Base-by-base conservation (phyloP, 75 land plant species). In the Gnetum montanum region DNA sequence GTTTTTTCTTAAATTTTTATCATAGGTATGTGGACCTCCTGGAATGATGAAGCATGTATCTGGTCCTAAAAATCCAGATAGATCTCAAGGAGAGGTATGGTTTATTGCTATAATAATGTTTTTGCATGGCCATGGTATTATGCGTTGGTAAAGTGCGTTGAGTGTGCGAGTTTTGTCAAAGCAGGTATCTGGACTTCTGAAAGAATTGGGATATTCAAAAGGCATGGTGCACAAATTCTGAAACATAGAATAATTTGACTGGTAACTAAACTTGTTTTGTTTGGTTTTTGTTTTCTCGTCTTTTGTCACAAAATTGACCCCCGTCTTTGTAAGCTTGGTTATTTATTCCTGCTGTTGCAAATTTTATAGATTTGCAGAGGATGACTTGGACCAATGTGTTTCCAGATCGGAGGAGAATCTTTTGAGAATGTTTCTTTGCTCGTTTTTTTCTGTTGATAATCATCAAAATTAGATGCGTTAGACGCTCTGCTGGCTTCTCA, bases 11-110 rank as follows among this genome's bases (percentile, higher is more conserved):
- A n/a, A n/a, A n/a, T n/a, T n/a, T n/a, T n/a, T n/a, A n/a, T n/a
- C n/a, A 11, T 67, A 92, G 97, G 94, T 93, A 28, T 88, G 95
- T 53, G 98, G 98, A 12, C 98, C 98, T 6, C 98, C 98, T 36
- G 94, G 88, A 43, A 62, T 92, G 82, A 84, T 92, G 94, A 66
- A 84, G 8, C 89, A 81, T 45, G 57, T 92, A 46, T 93, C 90
- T 8, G 98, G 98, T 20, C 82, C 68, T 57, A 92, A 92, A 61
- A 86, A 78, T 30, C 71, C 75, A 51, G 88, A 84, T 54, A 53
- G 64, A 40, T 72, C 92, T 25, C 97, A 92, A 70, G 97, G 97
- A 49, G 92, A 86, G 88, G 97, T 90, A 78, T 25, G 28, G 13
- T 22, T 43, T 20, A 10, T 49, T 29, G 16, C 19, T 54, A 23